Conservation (phyloP, 805 yeast genomes). For the Yamadazyma tumulicola region DNA sequence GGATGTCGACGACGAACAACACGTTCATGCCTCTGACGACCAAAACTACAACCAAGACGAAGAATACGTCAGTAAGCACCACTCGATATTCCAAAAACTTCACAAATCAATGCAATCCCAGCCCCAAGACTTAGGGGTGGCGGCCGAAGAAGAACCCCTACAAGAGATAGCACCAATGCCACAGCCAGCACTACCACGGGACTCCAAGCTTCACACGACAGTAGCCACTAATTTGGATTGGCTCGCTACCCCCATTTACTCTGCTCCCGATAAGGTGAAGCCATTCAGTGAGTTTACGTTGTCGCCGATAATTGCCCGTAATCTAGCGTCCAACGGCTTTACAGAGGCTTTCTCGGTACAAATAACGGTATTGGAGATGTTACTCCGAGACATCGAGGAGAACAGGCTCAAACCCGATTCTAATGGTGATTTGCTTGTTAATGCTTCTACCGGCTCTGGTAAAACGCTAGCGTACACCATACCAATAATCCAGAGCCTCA, state of each 20-base stretch:
- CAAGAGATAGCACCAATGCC: constrained; percentile 56
- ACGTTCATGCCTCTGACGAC: too few relatives aligned
- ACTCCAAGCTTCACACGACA: constrained; percentile 32
- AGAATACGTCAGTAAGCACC: constrained; percentile 38
- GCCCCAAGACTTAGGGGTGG: not conserved
- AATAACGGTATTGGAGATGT: constrained; percentile 55
- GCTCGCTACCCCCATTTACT: constrained; percentile 63
- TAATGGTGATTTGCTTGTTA: constrained; percentile 77
- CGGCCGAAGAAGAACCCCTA: constrained; percentile 2
- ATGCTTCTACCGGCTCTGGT: constrained; percentile 96
- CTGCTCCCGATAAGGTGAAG: constrained; percentile 42
- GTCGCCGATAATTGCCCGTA: constrained; percentile 39
- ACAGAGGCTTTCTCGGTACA: constrained; percentile 75
- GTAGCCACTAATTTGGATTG: constrained; percentile 49
- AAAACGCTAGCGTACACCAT: constrained; percentile 86
- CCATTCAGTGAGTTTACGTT: constrained; percentile 51
- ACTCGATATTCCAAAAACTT: constrained; percentile 45
- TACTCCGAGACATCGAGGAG: constrained; percentile 41
- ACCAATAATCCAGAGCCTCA: constrained; percentile 73
- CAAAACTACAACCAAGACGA: constrained; percentile 4
- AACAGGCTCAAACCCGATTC: constrained; percentile 46
- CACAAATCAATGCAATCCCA: constrained; percentile 5
- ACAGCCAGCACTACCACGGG: constrained; percentile 70
- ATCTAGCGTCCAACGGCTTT: constrained; percentile 46
- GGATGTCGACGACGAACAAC: not conserved